Base-by-base conservation (phyloP, 805 yeast species). In the Myxozyma nipponensis region DNA sequence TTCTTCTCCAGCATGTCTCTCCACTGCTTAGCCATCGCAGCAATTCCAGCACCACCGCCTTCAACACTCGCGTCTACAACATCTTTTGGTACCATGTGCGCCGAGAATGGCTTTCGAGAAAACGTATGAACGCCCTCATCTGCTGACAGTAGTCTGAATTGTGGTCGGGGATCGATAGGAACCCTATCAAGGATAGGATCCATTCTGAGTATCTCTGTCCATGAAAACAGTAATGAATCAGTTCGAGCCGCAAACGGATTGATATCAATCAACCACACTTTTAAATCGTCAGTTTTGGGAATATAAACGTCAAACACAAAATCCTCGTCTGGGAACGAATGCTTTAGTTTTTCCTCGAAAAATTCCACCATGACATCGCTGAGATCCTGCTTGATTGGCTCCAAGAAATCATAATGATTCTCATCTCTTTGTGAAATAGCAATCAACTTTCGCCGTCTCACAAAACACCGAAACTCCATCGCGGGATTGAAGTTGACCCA, bases 401-500 rank as follows among this genome's bases (percentile, higher is more conserved):
- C 74, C 37, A 93, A 70, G 60, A 79, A 93, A 28, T 79, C 82
- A 63, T 90, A 93, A 63, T 77, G 83, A 66, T 90, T 87, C 63
- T 88, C 72, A 65, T 93, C 97, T 47, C 98, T 72, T 66, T 91
- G 98, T 1, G 89, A 75, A 1, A 84, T 79, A 0, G 85, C 98
- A 4, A 90, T 64, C 4, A 93, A 69, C 41, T 71, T 68, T 2
- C 81, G 68, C 47, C 81, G 76, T 49, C 77, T 76, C 1, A 93
- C 86, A 68, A 89, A 93, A 28, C 90, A 80, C 51, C 99, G 74
- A 64, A 93, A 93, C 66, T 93, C 99, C 61, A 89, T 70, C 0
- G 98, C 87, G 0, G 98, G 97, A 57, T 86, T 88, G 38, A 91
- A 70, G 42, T 77, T 77, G 39, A 79, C 73, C 98, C 97, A 93